A percentile compares a stretch with the other conserved stretches of the same genome.
Evolutionary conservation across 176 grass and related monocot genomes (phyloP).

Genomic region (Cocos nucifera): DNA sequence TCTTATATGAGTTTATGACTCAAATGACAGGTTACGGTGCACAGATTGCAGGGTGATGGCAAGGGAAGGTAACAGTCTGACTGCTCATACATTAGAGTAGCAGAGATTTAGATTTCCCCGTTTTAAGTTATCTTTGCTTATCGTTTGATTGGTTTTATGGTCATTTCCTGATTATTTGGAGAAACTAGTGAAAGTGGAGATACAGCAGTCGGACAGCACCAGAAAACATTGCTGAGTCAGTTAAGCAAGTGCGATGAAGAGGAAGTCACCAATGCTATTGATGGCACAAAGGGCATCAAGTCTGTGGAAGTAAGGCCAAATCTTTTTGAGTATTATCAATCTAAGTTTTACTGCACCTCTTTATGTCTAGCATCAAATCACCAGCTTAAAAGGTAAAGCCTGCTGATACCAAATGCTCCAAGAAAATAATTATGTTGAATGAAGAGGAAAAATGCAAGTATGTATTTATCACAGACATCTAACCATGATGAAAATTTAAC

Average conservation of each 20-base stretch:
- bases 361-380: too few relatives aligned
- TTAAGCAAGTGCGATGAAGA: slow-evolving; percentile 60
- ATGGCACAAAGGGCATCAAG: slow-evolving; percentile 32
- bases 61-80: slow-evolving; percentile 26
- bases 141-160: too few relatives aligned
- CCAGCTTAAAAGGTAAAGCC: too few relatives aligned
- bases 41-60: slow-evolving; percentile 68
- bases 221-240: slow-evolving; percentile 57
- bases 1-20: slow-evolving; percentile 15
- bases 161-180: neutral
- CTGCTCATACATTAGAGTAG: too few relatives aligned
- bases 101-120: too few relatives aligned
- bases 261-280: slow-evolving; percentile 32
- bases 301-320: slow-evolving; percentile 44
- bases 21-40: slow-evolving; percentile 82
- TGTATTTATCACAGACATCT: too few relatives aligned
- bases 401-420: too few relatives aligned
- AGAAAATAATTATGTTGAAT: too few relatives aligned
- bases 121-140: too few relatives aligned
- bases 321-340: neutral
- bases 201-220: neutral
- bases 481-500: too few relatives aligned
- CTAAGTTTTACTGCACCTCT: too few relatives aligned
- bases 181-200: slow-evolving; percentile 9
- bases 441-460: too few relatives aligned